Conservation (phyloP, 345 rosid genomes). For the Eutrema heterophyllum region DNA sequence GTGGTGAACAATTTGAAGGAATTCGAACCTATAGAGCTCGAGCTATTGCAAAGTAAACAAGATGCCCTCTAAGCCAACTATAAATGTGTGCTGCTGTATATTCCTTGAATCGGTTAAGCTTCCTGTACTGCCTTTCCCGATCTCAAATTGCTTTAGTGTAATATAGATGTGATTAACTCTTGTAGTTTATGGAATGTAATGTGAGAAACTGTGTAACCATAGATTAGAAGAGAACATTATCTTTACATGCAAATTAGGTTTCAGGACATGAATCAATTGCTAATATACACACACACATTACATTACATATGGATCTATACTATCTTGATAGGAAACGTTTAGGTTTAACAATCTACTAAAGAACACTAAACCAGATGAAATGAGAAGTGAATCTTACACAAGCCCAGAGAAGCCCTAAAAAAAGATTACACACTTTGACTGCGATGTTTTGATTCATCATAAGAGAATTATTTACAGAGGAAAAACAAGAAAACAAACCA, state of each 20-base stretch:
- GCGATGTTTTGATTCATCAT: slow-evolving; percentile 4
- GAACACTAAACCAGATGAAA: neutral
- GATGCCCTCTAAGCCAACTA: neutral
- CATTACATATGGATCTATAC: neutral
- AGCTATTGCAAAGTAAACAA: slow-evolving; percentile 39
- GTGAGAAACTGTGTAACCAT: neutral
- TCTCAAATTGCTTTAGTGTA: neutral
- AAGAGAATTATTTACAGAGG: slow-evolving; percentile 18
- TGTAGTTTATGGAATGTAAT: neutral
- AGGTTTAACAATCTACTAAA: neutral
- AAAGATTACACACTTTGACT: slow-evolving; percentile 12
- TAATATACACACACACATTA: neutral
- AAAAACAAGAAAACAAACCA: slow-evolving; percentile 13
- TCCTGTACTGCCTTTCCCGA: neutral
- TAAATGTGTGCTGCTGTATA: neutral
- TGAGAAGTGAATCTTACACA: slow-evolving; percentile 14
- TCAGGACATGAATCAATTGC: neutral
- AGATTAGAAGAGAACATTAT: neutral
- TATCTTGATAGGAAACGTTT: neutral
- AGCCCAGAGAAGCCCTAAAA: neutral
- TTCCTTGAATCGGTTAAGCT: neutral
- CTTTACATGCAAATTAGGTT: neutral
- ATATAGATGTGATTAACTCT: slow-evolving; percentile 1
- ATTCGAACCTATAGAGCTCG: slow-evolving; percentile 45
- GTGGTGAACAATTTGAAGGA: slow-evolving; percentile 53